Evolutionary conservation across 2,329 filamentous ascomycete genomes (phyloP), one percentile per base, ranked within the genome.

Genomic region (Gliomastix tumulicola): DNA sequence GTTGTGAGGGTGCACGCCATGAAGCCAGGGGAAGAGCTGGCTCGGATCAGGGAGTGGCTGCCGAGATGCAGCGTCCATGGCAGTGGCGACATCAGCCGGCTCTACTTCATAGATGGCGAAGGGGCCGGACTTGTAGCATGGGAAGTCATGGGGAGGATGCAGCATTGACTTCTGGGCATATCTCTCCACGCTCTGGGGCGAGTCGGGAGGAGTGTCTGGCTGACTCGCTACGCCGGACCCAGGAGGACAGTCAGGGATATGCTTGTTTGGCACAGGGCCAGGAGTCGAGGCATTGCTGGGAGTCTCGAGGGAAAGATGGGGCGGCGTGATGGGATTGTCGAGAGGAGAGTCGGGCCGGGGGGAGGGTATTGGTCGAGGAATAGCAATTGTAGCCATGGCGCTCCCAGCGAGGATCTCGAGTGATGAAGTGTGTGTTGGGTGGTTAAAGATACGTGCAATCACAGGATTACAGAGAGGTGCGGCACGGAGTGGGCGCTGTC

Each of bases 21-120:
- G 92, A 18, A 96, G 70, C 92, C 92, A 98, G 3, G 92, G 92
- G 52, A 97, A 98, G 43, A 97, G 86, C 42, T 80, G 72, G n/a
- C 82, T 76, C 0, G 92, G 80, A 38, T 90, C 80, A 7, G 92
- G 90, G 18, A 97, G 69, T 2, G 88, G 83, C 51, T 94, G 88
- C 3, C 79, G 74, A 4, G 90, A 76, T 41, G 79, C 66, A 50
- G 89, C 77, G 45, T 94, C 79, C 22, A 97, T 55, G 2, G 90
- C 88, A 32, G 78, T 69, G 10, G 79, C 77, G 30, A 96, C 69
- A 20, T 76, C 75, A 28, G 69, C 65, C 21, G 83, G 78, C 51
- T 79, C 74, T 47, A 97, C 79, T 30, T 81, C 76, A 59, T 86
- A 95, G 19, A 96, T 34, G 56, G 74, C 53, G 60, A 85, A 44